Conservation (phyloP, 768 basidiomycete species). For the Psilocybe azurescens region DNA sequence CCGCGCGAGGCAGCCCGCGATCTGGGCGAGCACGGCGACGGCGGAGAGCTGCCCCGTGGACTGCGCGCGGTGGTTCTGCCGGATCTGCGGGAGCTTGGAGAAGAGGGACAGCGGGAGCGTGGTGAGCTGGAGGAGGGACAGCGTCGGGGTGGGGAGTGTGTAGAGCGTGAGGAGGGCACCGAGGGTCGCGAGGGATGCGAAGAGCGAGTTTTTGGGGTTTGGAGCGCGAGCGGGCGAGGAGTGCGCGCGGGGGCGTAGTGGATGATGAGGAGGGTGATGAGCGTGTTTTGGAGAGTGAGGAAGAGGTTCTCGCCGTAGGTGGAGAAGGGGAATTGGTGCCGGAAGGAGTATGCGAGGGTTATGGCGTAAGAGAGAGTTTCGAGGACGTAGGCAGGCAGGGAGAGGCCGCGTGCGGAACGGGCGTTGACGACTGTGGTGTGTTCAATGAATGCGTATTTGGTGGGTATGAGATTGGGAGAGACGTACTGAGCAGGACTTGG, state of each 20-base stretch:
- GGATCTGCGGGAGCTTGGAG: conserved; percentile 94
- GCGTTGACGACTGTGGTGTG: conserved; percentile 62
- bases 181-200: conserved; percentile 33
- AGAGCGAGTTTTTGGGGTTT: conserved; percentile 40
- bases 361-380: conserved; percentile 96
- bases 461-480: no score
- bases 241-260: conserved; percentile 50
- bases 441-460: no score
- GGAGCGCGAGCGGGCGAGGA: conserved; percentile 24
- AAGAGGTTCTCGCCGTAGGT: conserved; percentile 98
- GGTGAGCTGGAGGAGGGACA: conserved; percentile 78
- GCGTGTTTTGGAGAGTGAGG: conserved; percentile 85
- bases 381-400: conserved; percentile 85
- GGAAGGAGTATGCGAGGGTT: conserved; percentile 83
- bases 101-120: conserved; percentile 92
- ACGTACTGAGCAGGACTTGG: conserved; percentile 83
- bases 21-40: conserved; percentile 88
- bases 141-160: conserved; percentile 46
- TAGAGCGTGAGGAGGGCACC: conserved; percentile 44
- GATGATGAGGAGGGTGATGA: conserved; percentile 90
- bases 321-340: conserved; percentile 90
- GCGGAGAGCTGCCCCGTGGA: conserved; percentile 95
- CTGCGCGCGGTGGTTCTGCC: conserved; percentile 71
- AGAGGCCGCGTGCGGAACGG: conserved; percentile 85
- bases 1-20: conserved; percentile 88